phyloP scores from a whole-genome alignment of 2,329 filamentous ascomycete genomes.

The Nemania abortiva region DNA sequence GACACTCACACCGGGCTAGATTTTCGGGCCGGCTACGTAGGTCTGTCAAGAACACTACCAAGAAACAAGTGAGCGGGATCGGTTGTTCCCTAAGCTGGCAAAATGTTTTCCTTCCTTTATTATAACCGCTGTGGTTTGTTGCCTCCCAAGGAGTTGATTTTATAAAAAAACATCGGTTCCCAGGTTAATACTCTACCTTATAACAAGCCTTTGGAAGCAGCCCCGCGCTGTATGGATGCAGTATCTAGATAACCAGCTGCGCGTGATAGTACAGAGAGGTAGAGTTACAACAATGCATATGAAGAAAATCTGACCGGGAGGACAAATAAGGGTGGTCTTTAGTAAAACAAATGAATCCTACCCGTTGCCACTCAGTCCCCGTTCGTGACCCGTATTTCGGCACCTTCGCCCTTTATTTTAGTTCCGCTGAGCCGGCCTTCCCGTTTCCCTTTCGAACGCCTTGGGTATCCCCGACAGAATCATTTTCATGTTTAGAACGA shows the following conservation, averaged over 20 bases:
- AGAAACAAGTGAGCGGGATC: too few species aligned
- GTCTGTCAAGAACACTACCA: too few species aligned
- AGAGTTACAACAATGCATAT: conserved; percentile 19
- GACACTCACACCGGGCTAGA: too few species aligned
- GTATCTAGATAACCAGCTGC: conserved; percentile 18
- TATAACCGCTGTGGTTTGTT: neutral
- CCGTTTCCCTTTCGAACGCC: conserved; percentile 40
- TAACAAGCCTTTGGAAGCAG: conserved; percentile 10
- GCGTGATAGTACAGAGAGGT: conserved; percentile 31
- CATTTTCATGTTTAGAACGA: conserved; percentile 17
- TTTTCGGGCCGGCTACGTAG: too few species aligned
- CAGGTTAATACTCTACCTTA: neutral
- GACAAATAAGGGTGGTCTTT: neutral
- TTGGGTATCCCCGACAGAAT: conserved; percentile 43
- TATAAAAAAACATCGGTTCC: neutral
- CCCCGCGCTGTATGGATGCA: conserved; percentile 2
- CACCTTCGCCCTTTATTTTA: conserved; percentile 26
- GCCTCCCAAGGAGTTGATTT: neutral
- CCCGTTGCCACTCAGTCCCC: conserved; percentile 11
- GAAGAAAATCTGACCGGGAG: conserved; percentile 1
- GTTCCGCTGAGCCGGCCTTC: conserved; percentile 15
- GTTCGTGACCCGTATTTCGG: neutral
- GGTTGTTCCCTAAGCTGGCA: neutral
- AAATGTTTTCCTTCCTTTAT: neutral
- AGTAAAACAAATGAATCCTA: conserved; percentile 18